Evolutionary conservation across 2,329 filamentous ascomycete genomes (phyloP).

Genomic region (Paraphaeosphaeria sporulosa): DNA sequence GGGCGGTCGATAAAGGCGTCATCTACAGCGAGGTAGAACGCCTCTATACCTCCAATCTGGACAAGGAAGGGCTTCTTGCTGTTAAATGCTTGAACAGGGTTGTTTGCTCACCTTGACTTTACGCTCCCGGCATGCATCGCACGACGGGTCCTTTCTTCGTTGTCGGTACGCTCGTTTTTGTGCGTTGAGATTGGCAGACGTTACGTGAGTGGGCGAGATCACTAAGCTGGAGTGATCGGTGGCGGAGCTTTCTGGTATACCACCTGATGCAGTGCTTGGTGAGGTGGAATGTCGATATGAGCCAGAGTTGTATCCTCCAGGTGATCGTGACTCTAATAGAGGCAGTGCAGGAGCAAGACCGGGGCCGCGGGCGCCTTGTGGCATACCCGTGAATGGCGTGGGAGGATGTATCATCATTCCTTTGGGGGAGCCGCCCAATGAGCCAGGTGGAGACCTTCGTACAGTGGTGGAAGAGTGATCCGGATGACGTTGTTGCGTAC

Average conservation of each 20-base stretch:
- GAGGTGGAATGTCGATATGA: conserved; percentile 47
- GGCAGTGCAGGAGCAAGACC: conserved; percentile 41
- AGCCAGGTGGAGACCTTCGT: conserved; percentile 43
- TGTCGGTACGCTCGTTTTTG: conserved; percentile 96
- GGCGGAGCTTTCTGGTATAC: conserved; percentile 38
- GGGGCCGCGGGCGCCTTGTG: conserved; percentile 32
- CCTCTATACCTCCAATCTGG: neutral
- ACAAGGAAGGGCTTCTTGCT: neutral
- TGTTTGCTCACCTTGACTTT: conserved; percentile 68
- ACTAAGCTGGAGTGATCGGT: conserved; percentile 47
- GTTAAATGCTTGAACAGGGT: neutral
- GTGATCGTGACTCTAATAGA: conserved; percentile 40
- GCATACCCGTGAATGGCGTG: conserved; percentile 41
- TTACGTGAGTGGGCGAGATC: conserved; percentile 52
- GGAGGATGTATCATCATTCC: conserved; percentile 44
- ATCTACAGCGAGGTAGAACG: too few species aligned
- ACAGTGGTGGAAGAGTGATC: conserved; percentile 24
- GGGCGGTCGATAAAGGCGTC: neutral
- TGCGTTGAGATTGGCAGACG: conserved; percentile 66
- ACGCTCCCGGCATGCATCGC: conserved; percentile 91
- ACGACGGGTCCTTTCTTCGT: conserved; percentile 93
- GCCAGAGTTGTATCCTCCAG: conserved; percentile 38
- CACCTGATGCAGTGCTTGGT: conserved; percentile 44
- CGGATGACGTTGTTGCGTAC: conserved; percentile 23
- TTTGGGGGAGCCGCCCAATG: conserved; percentile 44